These are phyloP conservation scores for Pyropia yezoensis DNA, from an alignment of 23 red algal species.

Conservation along the genomic window DNA sequence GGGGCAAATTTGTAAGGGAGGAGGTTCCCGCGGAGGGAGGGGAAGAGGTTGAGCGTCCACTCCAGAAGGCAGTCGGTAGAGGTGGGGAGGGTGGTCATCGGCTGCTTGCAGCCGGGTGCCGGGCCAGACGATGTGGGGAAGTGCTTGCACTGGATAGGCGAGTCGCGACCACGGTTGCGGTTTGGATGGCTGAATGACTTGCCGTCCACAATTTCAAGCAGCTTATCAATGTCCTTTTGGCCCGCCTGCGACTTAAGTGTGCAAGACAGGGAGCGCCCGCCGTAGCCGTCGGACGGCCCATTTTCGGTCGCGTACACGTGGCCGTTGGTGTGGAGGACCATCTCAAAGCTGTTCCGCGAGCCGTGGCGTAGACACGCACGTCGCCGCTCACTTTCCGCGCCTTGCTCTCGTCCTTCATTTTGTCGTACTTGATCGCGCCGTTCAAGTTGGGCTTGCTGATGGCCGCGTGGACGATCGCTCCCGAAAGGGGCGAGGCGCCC, in stretches of 20 bases:
- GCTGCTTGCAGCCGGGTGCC: constrained; percentile 19
- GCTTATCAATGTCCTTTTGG: constrained; percentile 25
- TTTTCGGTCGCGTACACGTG: constrained; percentile 57
- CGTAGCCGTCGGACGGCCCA: constrained; percentile 41
- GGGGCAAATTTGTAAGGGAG: constrained; percentile 53
- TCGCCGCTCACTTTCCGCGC: constrained; percentile 37
- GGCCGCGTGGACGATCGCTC: constrained; percentile 24
- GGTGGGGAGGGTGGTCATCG: constrained; percentile 46
- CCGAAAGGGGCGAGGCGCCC: constrained; percentile 47
- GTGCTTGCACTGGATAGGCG: constrained; percentile 34
- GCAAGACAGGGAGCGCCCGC: constrained; percentile 22
- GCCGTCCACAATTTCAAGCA: constrained; percentile 25
- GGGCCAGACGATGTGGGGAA: constrained; percentile 16
- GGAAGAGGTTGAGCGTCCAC: constrained; percentile 51
- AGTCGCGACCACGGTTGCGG: constrained; percentile 42
- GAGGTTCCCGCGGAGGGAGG: constrained; percentile 45
- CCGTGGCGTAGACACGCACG: constrained; percentile 21
- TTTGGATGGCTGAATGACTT: constrained; percentile 49
- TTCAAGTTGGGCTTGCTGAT: constrained; percentile 32
- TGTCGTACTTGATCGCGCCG: constrained; percentile 29
- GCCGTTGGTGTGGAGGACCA: constrained; percentile 41
- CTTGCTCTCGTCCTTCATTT: constrained; percentile 18
- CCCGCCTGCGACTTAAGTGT: background rate
- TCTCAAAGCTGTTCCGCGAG: constrained; percentile 31
- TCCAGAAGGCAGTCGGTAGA: constrained; percentile 40